These are phyloP conservation scores for Acanthamoeba castellanii DNA, from an alignment of 208 protist species.

Conservation along the genomic window DNA sequence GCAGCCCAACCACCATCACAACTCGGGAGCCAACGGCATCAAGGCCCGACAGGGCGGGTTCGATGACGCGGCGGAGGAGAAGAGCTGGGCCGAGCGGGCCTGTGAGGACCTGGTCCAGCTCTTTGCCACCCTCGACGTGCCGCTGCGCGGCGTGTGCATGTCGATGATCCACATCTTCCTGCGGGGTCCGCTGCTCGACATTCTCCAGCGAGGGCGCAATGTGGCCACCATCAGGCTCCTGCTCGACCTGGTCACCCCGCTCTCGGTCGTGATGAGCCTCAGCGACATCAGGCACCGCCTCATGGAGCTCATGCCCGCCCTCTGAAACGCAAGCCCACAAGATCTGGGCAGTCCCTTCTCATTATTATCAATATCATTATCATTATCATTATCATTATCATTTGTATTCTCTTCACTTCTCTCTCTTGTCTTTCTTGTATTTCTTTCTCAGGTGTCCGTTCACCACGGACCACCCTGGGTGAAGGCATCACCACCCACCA, in stretches of 20 bases:
- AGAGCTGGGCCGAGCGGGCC: conserved; percentile 3
- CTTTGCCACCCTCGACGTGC: conserved; percentile 1
- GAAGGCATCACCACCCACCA: no score
- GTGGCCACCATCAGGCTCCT: not conserved
- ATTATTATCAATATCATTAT: no score
- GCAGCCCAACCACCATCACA: not conserved
- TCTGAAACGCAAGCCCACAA: not conserved
- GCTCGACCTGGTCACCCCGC: not conserved
- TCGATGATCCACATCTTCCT: conserved; percentile 14
- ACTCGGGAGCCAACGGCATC: not conserved
- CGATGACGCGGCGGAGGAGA: not conserved
- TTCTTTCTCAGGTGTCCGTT: no score
- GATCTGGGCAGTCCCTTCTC: no score
- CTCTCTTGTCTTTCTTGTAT: not conserved
- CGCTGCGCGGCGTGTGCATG: conserved; percentile 2
- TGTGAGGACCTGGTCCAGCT: not conserved
- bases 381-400: no score
- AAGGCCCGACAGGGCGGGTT: not conserved
- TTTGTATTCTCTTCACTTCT: not conserved
- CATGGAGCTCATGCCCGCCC: not conserved
- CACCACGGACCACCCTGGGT: no score
- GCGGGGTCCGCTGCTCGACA: not conserved
- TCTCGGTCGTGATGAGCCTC: conserved; percentile 9
- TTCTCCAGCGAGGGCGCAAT: not conserved
- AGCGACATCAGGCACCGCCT: conserved; percentile 10